Base-by-base conservation (phyloP, 176 grass and related monocot species). In the Tillandsia leiboldiana region DNA sequence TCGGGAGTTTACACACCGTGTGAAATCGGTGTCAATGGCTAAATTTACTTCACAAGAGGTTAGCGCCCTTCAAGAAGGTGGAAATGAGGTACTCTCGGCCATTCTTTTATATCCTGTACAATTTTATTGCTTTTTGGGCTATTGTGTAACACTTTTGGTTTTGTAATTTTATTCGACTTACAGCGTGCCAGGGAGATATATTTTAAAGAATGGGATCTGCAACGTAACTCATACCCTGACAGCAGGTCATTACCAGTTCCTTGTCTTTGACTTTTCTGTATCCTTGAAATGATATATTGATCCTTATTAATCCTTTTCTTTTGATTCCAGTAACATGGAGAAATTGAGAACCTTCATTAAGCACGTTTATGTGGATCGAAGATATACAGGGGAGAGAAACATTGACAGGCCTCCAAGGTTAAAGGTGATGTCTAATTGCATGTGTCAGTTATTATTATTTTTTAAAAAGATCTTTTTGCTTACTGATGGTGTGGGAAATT, bases 11-110 rank as follows among this genome's bases (percentile, higher is more conserved):
- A 99, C 87, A 0, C 94, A 99, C 51, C 82, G 94, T 75, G 94
- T 90, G 62, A 99, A 99, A 87, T 99, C 94, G 27, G 52, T 99
- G 84, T 99, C 94, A 67, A 93, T 99, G 89, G 94, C 94, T 58
- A 99, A 99, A 81, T 99, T 99, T 81, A 99, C 87, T 66, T 88
- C 87, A 72, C 94, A 93, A 81, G 94, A 93, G 82, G 94, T 99
- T 75, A 69, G 68, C 65, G 77, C 89, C 52, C 89, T 99, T 79
- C 87, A 99, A 83, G 89, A 68, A 82, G 94, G 89, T 70, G 94
- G 89, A 84, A 99, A 99, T 75, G 87, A 99, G 87, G 94, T 93
- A 75, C 11, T 15, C 52, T 15, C 49, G 71, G 3, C 72, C 29
- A 57, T 61, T 74, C 65, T 74, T 23, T 10, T 22, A 12, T 56